Evolutionary conservation across 495 filamentous ascomycete species (phyloP).

Genomic region (Hypoxylon trugodes): DNA sequence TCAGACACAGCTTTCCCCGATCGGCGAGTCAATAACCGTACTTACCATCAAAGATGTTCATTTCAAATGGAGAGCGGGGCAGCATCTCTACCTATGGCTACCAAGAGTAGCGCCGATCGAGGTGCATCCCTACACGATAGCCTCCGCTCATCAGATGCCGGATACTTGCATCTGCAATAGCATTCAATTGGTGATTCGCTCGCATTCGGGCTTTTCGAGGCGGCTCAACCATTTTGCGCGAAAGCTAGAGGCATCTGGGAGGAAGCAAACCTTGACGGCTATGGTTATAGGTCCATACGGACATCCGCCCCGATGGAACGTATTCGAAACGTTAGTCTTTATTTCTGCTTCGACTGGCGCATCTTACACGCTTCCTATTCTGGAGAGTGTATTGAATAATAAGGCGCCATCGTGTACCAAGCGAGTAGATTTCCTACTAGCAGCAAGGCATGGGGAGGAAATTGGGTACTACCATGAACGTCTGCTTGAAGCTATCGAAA

Average conservation of each 20-base stretch:
- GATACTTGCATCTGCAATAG: slow-evolving; percentile 62
- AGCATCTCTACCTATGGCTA: slow-evolving; percentile 80
- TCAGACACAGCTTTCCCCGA: slow-evolving; percentile 68
- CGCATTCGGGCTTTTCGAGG: slow-evolving; percentile 74
- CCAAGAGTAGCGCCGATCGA: slow-evolving; percentile 74
- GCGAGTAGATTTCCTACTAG: slow-evolving; percentile 74
- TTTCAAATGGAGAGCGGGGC: slow-evolving; percentile 77
- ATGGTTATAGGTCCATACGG: slow-evolving; percentile 68
- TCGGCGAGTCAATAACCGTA: slow-evolving; percentile 70
- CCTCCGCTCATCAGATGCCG: slow-evolving; percentile 55
- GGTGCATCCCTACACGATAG: slow-evolving; percentile 85
- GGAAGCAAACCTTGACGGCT: slow-evolving; percentile 50
- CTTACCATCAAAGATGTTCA: slow-evolving; percentile 74
- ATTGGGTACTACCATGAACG: slow-evolving; percentile 73
- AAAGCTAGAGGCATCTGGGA: slow-evolving; percentile 51
- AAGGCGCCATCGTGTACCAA: slow-evolving; percentile 63
- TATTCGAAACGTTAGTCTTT: slow-evolving; percentile 67
- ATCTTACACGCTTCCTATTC: slow-evolving; percentile 63
- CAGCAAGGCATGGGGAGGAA: slow-evolving; percentile 73
- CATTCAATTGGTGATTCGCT: slow-evolving; percentile 77
- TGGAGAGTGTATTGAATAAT: slow-evolving; percentile 61
- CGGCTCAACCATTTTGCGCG: slow-evolving; percentile 70
- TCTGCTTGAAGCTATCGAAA: slow-evolving; percentile 64
- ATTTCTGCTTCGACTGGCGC: slow-evolving; percentile 67
- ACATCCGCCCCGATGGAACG: slow-evolving; percentile 61